A percentile compares a stretch with the other conserved stretches of the same genome.
phyloP scores from a whole-genome alignment of 108 stramenopile species.

The Craspedostauros australis region DNA sequence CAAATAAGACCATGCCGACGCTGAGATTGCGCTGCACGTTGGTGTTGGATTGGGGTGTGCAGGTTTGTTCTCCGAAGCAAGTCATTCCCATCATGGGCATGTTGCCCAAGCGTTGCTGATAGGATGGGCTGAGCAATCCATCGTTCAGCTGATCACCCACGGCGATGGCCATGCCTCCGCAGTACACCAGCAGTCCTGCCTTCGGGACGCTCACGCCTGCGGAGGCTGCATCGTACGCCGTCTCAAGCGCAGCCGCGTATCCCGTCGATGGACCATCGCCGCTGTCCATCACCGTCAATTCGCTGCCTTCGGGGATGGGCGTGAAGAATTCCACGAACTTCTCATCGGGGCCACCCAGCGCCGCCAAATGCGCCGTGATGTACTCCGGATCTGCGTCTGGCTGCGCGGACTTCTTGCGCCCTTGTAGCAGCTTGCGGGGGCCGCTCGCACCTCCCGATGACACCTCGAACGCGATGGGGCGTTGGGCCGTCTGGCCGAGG shows the following conservation, averaged over 20 bases:
- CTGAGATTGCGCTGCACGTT: slow-evolving; percentile 8
- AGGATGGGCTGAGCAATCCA: not conserved
- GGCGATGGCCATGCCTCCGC: slow-evolving; percentile 9
- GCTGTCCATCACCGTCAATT: slow-evolving; percentile 7
- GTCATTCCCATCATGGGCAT: slow-evolving; percentile 4
- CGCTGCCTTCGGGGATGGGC: slow-evolving; percentile 4
- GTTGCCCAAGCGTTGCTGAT: not conserved
- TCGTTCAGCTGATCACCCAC: not conserved
- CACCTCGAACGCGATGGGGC: slow-evolving; percentile 1
- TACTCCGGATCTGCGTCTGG: no score
- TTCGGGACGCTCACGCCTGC: not conserved
- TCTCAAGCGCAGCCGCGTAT: not conserved
- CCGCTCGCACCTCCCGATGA: no score
- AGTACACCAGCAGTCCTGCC: slow-evolving; percentile 5
- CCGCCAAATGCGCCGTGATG: slow-evolving; percentile 1
- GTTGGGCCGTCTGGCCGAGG: not conserved
- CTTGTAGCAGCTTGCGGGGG: not conserved
- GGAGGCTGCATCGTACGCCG: not conserved
- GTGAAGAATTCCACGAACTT: slow-evolving; percentile 6
- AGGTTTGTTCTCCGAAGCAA: slow-evolving; percentile 6
- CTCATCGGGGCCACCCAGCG: not conserved
- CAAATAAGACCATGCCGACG: slow-evolving; percentile 3
- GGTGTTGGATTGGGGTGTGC: not conserved
- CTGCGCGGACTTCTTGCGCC: no score
- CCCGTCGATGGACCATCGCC: slow-evolving; percentile 5